phyloP scores from a whole-genome alignment of 2,329 filamentous ascomycete genomes.

The Botrytis deweyae region DNA sequence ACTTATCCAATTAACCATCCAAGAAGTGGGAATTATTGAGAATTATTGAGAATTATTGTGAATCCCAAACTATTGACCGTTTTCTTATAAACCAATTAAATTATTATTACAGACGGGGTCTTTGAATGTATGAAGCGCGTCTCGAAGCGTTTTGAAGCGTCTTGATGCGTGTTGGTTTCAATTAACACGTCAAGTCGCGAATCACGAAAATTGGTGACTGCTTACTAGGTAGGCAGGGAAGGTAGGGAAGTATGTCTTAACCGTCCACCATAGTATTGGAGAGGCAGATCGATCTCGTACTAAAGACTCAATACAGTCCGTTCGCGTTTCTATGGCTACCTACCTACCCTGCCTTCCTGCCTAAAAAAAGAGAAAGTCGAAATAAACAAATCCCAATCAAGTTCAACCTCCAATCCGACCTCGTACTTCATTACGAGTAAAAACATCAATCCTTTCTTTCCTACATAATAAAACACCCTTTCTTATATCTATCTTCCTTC shows the following conservation, averaged over 20 bases:
- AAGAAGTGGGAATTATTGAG: neutral
- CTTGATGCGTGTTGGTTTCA: conserved; percentile 3
- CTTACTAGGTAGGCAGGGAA: too few relatives aligned
- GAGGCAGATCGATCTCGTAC: neutral
- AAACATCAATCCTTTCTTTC: neutral
- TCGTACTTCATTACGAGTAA: too few relatives aligned
- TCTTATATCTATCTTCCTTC: neutral
- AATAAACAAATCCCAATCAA: conserved; percentile 14
- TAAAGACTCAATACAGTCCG: neutral
- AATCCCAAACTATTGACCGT: neutral
- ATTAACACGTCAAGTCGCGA: neutral
- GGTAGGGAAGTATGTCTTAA: too few relatives aligned
- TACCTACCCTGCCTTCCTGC: too few relatives aligned
- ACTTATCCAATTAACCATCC: neutral
- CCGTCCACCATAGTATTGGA: neutral
- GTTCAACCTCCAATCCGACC: neutral
- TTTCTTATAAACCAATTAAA: neutral
- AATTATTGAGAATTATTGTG: too few relatives aligned
- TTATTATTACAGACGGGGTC: too few relatives aligned
- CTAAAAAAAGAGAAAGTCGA: neutral
- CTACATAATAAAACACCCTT: neutral
- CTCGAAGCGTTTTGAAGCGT: neutral
- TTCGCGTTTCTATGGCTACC: conserved; percentile 17
- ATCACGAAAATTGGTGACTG: conserved; percentile 17
- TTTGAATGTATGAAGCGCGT: conserved; percentile 1